Base-by-base conservation (phyloP, 208 protist genomes). In the Wallacemonas sp. region DNA sequence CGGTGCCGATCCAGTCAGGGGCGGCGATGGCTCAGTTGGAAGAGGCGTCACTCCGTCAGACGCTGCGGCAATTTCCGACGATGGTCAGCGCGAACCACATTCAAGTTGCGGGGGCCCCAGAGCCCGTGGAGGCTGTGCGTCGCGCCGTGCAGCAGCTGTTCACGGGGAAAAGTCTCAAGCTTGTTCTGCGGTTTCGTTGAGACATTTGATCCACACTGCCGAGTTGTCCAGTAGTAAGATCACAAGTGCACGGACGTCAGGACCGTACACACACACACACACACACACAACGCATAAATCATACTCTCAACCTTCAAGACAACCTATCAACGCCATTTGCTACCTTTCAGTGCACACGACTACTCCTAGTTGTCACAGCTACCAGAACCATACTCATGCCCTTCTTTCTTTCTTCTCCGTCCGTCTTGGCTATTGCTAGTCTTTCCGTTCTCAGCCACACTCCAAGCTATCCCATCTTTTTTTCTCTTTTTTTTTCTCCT, bases 181-280 rank as follows among this genome's bases (percentile, higher is more conserved):
- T 32, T 33, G 18, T 61, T 61, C 39, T 41, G 10, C 36, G 36
- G 8, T 33, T 61, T 20, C 54, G 20, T 33, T 61, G 32, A n/a
- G n/a, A n/a, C n/a, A 39, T 23, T 23, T 32, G 32, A 14, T 33
- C 22, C 39, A 20, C 54, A 32, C 28, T 8, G 48, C 11, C 28
- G 48, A 0, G 28, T 55, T n/a, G n/a, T n/a, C n/a, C n/a, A n/a
- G n/a, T n/a, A n/a, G n/a, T n/a, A n/a, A n/a, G n/a, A n/a, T n/a
- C n/a, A n/a, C n/a, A n/a, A n/a, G n/a, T n/a, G n/a, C n/a, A n/a
- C n/a, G n/a, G n/a, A n/a, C n/a, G n/a, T n/a, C n/a, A n/a, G n/a
- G n/a, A n/a, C n/a, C n/a, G n/a, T n/a, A n/a, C n/a, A n/a, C n/a
- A n/a, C n/a, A n/a, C n/a, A n/a, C n/a, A n/a, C n/a, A n/a, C n/a